These are phyloP conservation scores for Calocybe cyanea DNA, from an alignment of 768 basidiomycete genomes.

Conservation along the genomic window DNA sequence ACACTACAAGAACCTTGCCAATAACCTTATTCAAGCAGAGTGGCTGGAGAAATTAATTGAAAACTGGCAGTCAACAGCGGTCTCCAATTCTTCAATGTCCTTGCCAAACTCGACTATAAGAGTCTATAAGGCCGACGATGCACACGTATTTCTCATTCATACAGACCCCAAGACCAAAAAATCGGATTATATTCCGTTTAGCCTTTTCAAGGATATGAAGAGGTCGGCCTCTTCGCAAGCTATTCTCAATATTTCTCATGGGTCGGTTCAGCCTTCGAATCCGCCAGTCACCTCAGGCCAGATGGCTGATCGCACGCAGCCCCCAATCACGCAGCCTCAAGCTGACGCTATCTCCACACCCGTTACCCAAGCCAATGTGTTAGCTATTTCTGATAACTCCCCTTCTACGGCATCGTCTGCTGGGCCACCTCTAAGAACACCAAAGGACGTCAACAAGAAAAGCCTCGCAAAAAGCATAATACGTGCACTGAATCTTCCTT, in stretches of 20 bases:
- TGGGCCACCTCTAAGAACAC: too few relatives aligned
- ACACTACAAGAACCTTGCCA: neutral
- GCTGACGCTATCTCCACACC: too few relatives aligned
- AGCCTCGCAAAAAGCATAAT: constrained; percentile 56
- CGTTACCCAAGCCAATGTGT: too few relatives aligned
- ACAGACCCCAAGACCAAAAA: neutral
- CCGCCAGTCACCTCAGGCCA: too few relatives aligned
- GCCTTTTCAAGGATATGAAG: neutral
- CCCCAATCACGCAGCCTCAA: too few relatives aligned
- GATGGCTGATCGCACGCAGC: too few relatives aligned
- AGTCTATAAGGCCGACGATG: constrained; percentile 4
- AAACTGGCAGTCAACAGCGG: neutral
- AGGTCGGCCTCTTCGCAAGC: neutral
- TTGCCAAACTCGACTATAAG: neutral
- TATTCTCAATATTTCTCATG: too few relatives aligned
- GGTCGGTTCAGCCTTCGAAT: neutral
- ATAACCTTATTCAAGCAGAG: neutral
- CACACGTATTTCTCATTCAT: neutral
- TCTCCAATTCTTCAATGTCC: neutral
- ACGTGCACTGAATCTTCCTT: constrained; percentile 39
- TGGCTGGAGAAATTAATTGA: neutral
- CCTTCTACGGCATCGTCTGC: too few relatives aligned
- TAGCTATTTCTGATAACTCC: too few relatives aligned
- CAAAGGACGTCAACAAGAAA: constrained; percentile 40
- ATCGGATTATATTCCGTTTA: neutral